Evolutionary conservation across 192 early-diverging fungal genomes (phyloP).

Genomic region (Pilaira anomala): DNA sequence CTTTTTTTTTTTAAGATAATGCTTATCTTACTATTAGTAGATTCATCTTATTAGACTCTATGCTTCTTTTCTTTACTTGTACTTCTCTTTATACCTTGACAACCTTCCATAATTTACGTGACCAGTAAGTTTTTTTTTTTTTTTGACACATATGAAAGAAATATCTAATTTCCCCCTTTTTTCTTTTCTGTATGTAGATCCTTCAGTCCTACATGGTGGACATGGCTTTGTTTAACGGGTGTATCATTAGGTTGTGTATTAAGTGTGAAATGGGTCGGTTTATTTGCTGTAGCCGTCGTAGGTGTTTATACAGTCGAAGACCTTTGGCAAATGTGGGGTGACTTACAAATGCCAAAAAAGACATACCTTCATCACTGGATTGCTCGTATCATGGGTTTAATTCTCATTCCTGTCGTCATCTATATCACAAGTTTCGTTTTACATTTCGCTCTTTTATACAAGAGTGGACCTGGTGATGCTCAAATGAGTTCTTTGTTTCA

Average conservation of each 20-base stretch:
- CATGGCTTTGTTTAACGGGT: slow-evolving; percentile 85
- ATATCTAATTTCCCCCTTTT: neutral
- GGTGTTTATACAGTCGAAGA: slow-evolving; percentile 91
- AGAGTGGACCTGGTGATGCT: slow-evolving; percentile 88
- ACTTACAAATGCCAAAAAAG: slow-evolving; percentile 59
- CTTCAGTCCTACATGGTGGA: slow-evolving; percentile 86
- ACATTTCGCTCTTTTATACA: slow-evolving; percentile 87
- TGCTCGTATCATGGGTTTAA: slow-evolving; percentile 75
- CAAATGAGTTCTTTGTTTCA: slow-evolving; percentile 98
- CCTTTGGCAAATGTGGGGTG: slow-evolving; percentile 87
- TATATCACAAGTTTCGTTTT: slow-evolving; percentile 83
- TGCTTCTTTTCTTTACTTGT: slow-evolving; percentile 88
- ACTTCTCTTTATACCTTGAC: slow-evolving; percentile 64
- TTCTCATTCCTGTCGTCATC: slow-evolving; percentile 76
- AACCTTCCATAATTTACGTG: slow-evolving; percentile 46
- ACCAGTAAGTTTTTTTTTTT: slow-evolving; percentile 7
- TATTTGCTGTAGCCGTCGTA: slow-evolving; percentile 88
- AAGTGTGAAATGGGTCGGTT: slow-evolving; percentile 94
- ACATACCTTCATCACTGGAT: slow-evolving; percentile 84
- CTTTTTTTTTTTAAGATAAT: slow-evolving; percentile 47
- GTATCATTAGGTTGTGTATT: slow-evolving; percentile 69
- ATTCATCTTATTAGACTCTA: slow-evolving; percentile 94
- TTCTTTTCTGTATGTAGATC: slow-evolving; percentile 31
- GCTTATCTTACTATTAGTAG: slow-evolving; percentile 76
- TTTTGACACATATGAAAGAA: neutral